Evolutionary conservation across 805 yeast species (phyloP), one percentile per base, ranked within the genome.

Genomic region (Myxozyma kluyveri): DNA sequence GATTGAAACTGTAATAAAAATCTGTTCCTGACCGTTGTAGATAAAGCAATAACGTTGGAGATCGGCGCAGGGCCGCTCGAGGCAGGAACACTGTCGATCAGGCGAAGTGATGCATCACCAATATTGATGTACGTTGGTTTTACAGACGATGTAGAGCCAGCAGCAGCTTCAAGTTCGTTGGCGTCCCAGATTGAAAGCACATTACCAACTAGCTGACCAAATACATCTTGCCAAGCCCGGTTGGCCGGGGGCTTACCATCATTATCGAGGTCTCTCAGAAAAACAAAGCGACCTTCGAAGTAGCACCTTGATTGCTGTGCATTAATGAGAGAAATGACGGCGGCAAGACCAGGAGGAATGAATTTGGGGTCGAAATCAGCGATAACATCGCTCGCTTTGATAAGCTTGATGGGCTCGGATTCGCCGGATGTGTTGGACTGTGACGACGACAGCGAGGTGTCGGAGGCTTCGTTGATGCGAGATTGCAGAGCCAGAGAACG

Each of bases 181-280:
- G 74, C 73, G 50, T 89, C 89, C 97, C 98, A 93, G 56, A 88
- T 79, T 0, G 97, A 95, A 55, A 93, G 72, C 63, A 91, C 96
- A 52, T 88, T 87, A 19, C 99, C 99, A 3, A 88, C 81, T 38
- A 93, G 73, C 14, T 87, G 88, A 40, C 96, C 98, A 67, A 86
- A 93, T 22, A 90, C 96, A 70, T 93, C 96, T 49, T 78, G 76
- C 99, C 99, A 93, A 62, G 78, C 77, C 42, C 97, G 75, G 45
- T 84, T 86, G 0, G 84, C 82, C 2, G 72, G 68, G 0, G 96
- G 90, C 50, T 83, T 78, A 6, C 99, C 99, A 60, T 91, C 96
- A 23, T 86, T 80, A 45, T 64, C 69, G 42, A 72, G 63, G 67
- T 69, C 67, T 61, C 66, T 60, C 14, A 73, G 65, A 14, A 73